A percentile compares a stretch with the other conserved stretches of the same genome.
phyloP scores from a whole-genome alignment of 495 filamentous ascomycete species.

The Cercophora scortea region DNA sequence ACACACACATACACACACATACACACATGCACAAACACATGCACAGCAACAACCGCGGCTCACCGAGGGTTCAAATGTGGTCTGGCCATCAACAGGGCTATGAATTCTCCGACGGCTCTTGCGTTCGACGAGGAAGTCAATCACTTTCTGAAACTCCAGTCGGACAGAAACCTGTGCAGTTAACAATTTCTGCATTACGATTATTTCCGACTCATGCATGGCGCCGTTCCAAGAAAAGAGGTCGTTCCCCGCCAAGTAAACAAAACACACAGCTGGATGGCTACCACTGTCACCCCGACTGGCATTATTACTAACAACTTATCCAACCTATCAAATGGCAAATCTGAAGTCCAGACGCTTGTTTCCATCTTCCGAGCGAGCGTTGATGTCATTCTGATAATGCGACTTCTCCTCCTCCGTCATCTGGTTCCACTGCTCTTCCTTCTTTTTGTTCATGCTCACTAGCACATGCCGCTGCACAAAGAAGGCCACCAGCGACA shows the following conservation, averaged over 20 bases:
- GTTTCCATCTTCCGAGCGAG: conserved; percentile 47
- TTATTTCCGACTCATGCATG: not conserved
- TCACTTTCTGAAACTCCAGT: too few species aligned
- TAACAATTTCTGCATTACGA: not conserved
- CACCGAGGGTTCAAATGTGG: too few species aligned
- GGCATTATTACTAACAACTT: conserved; percentile 8
- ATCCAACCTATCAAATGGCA: not conserved
- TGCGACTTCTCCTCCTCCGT: conserved; percentile 46
- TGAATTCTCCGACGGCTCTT: too few species aligned
- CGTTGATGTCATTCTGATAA: conserved; percentile 50
- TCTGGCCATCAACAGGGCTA: too few species aligned
- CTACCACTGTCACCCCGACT: not conserved
- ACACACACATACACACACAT: too few species aligned
- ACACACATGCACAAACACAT: too few species aligned
- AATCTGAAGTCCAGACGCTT: conserved; percentile 54
- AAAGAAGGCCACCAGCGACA: conserved; percentile 44
- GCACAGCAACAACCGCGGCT: too few species aligned
- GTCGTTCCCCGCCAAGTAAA: too few species aligned
- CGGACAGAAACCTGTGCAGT: not conserved
- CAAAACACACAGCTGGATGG: not conserved
- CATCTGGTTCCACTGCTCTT: conserved; percentile 49
- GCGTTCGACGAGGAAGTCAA: too few species aligned
- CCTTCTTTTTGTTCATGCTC: conserved; percentile 37
- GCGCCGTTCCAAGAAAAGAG: not conserved
- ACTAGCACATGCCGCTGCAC: conserved; percentile 48